A percentile compares a stretch with the other conserved stretches of the same genome.
These are phyloP conservation scores for Hypoxylon lenormandii DNA, from an alignment of 495 filamentous ascomycete genomes.

Conservation along the genomic window DNA sequence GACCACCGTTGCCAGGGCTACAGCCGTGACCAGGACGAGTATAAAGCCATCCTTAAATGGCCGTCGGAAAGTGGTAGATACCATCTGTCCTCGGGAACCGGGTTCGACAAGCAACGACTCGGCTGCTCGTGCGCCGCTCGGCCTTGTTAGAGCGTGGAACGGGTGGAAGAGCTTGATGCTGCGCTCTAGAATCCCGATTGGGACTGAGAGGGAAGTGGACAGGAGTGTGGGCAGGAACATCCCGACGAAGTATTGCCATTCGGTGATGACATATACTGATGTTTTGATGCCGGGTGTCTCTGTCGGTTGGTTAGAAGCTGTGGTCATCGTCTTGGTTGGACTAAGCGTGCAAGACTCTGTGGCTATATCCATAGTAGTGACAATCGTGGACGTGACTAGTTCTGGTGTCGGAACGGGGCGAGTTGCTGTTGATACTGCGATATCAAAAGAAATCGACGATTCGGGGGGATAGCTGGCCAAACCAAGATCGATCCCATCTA, in stretches of 20 bases:
- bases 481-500: background rate
- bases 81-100: slow-evolving; percentile 43
- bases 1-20: slow-evolving; percentile 46
- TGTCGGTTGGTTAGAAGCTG: background rate
- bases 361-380: background rate
- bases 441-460: background rate
- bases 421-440: background rate
- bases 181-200: slow-evolving; percentile 53
- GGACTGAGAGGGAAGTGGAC: slow-evolving; percentile 49
- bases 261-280: slow-evolving; percentile 3
- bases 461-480: background rate
- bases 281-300: background rate
- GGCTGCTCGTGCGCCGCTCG: slow-evolving; percentile 29
- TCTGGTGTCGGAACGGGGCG: background rate
- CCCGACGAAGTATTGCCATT: slow-evolving; percentile 51
- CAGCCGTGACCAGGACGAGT: slow-evolving; percentile 50
- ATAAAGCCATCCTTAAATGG: slow-evolving; percentile 47
- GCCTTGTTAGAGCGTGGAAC: slow-evolving; percentile 49
- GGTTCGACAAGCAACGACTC: slow-evolving; percentile 49
- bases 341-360: background rate
- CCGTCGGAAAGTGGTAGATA: slow-evolving; percentile 38
- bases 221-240: slow-evolving; percentile 54
- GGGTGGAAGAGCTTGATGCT: slow-evolving; percentile 57
- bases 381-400: background rate
- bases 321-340: background rate